Evolutionary conservation across 352 stramenopile species (phyloP), one percentile per base, ranked within the genome.

Genomic region (Thalassiosira gravida): DNA sequence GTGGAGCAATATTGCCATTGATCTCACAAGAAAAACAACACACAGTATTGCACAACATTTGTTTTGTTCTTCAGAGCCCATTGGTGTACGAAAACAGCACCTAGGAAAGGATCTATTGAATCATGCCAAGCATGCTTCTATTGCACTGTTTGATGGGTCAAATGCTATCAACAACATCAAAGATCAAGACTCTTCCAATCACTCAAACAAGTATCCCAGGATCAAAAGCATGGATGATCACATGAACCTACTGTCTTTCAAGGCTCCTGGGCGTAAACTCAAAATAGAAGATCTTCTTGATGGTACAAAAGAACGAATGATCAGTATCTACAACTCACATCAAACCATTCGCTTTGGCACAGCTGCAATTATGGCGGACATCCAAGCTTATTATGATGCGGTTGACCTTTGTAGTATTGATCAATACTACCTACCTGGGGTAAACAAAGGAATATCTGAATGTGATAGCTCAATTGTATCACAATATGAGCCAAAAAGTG

Each of bases 1-100:
- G 25, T 91, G 80, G 79, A 87, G 82, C 56, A 67, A 65, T 44
- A 24, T 91, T 50, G 77, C 70, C n/a, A 53, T 66, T 29, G 44
- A 80, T 44, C 44, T 90, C 1, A 83, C 66, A 2, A 20, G 63
- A 39, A 44, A 70, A 39, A 25, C 24, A 29, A 47, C 47, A 20
- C 6, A 25, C 5, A 30, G 42, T 80, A 42, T 84, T 50, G 27
- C 46, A 29, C 32, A 58, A 50, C 52, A 70, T 29, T 35, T 55
- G 7, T 49, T 47, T 14, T 50, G 27, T 11, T 47, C 32, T 20
- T 35, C 42, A 57, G 32, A 46, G 24, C 25, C 46, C 5, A 50
- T 50, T 50, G 42, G 16, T 20, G n/a, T 20, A 20, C 3, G 42
- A 13, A 39, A 32, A 20, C 3, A 39, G 61, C 22, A 53, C 32